Evolutionary conservation across 2,329 filamentous ascomycete species (phyloP).

Genomic region (Endoconidiophora polonica): DNA sequence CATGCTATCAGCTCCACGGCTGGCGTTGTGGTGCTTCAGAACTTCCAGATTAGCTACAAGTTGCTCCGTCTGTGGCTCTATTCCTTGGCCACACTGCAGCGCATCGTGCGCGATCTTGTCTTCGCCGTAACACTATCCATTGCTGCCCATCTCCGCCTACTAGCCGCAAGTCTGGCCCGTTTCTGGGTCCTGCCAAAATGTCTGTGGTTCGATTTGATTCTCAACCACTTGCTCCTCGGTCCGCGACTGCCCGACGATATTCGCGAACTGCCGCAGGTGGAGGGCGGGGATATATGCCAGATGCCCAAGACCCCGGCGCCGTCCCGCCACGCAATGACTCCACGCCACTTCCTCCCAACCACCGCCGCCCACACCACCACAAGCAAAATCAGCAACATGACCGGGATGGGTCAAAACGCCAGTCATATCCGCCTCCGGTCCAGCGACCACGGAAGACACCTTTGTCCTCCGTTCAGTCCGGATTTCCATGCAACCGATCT

Average conservation of each 20-base stretch:
- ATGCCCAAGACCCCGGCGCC: not conserved
- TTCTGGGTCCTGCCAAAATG: not conserved
- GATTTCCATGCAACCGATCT: conserved; percentile 13
- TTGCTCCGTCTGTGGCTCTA: conserved; percentile 11
- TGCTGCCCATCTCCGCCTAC: conserved; percentile 7
- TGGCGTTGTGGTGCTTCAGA: conserved; percentile 10
- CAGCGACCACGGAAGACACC: conserved; percentile 6
- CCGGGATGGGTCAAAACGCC: not conserved
- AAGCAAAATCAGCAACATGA: not conserved
- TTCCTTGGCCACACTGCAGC: conserved; percentile 9
- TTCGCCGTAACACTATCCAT: conserved; percentile 4
- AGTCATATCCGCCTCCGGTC: conserved; percentile 10
- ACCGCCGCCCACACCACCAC: not conserved
- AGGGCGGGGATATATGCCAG: not conserved
- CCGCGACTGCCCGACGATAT: conserved; percentile 12
- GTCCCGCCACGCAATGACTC: not conserved
- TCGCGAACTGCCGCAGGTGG: conserved; percentile 9
- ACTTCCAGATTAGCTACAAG: conserved; percentile 12
- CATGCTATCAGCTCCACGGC: conserved; percentile 9
- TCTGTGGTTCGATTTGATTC: conserved; percentile 9
- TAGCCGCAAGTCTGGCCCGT: not conserved
- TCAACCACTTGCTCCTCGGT: conserved; percentile 10
- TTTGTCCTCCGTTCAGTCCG: conserved; percentile 12
- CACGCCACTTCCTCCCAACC: not conserved
- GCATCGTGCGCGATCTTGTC: conserved; percentile 10